Evolutionary conservation across 2,329 filamentous ascomycete genomes (phyloP), one percentile per base, ranked within the genome.

Genomic region (Truncatella angustata): DNA sequence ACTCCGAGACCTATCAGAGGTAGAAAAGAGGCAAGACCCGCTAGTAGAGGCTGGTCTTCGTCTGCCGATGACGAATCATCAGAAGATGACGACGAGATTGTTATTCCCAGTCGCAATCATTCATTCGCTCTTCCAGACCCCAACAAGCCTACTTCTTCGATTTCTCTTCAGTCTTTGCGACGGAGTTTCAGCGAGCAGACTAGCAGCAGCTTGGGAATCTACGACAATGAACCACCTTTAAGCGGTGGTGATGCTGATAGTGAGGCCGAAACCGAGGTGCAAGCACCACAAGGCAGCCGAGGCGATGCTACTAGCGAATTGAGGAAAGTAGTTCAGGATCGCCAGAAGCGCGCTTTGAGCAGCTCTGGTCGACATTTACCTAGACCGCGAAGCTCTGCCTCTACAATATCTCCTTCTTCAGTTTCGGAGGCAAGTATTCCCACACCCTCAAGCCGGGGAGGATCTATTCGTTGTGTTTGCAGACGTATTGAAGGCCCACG

Each of bases 51-150:
- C 35, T 77, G 73, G 70, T 73, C 74, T 12, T 77, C 75, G 4
- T 77, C 77, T 0, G 75, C 71, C 4, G 71, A 79, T 26, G 77
- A 78, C 43, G 77, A 77, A 2, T 84, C 81, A 1, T 85, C 82
- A 0, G 77, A 77, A 4, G 84, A 87, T 55, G 83, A 86, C 50
- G 84, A 86, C 52, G 81, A 81, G 11, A 86, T 86, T 54, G 76
- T 86, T 46, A 82, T 87, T 35, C 82, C 83, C 26, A 85, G 82
- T 63, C 75, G 82, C 39, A 81, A 76, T 54, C 73, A 73, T 3
- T 85, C 82, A 0, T 86, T 85, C 63, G 78, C 75, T 2, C 66
- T 83, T 5, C 80, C 80, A 0, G 46, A 36, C 28, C 40, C 40
- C 1, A 67, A 72, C 26, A 77, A 75, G 55, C 76, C 79, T 4